Evolutionary conservation across 78 protist species (phyloP).

Genomic region (Polysphondylium violaceum): DNA sequence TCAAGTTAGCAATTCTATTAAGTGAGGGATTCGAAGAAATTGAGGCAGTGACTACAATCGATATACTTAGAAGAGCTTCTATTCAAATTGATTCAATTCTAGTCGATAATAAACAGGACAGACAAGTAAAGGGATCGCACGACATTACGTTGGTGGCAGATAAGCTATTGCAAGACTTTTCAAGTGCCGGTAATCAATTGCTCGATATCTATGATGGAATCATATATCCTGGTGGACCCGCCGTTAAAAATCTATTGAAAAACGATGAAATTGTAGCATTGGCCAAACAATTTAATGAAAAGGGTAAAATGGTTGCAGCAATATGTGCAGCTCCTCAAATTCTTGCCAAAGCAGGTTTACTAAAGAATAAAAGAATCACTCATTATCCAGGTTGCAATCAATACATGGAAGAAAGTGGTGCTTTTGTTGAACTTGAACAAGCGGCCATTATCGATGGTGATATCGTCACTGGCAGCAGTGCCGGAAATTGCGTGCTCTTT

Average conservation of each 20-base stretch:
- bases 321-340: constrained; percentile 31
- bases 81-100: background rate
- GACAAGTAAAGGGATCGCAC: constrained; percentile 10
- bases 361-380: background rate
- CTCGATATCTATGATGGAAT: background rate
- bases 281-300: constrained; percentile 1
- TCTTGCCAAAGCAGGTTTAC: background rate
- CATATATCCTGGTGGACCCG: constrained; percentile 20
- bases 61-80: constrained; percentile 12
- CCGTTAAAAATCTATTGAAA: background rate
- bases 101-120: background rate
- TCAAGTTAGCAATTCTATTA: constrained; percentile 2
- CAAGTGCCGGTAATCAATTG: no score
- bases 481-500: background rate
- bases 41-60: constrained; percentile 4
- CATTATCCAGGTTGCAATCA: constrained; percentile 38
- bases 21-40: constrained; percentile 25
- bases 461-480: background rate
- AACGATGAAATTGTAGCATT: background rate
- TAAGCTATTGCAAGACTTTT: background rate
- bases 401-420: constrained; percentile 15
- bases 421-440: background rate
- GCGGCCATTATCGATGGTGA: background rate
- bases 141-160: constrained; percentile 6
- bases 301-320: background rate